These are phyloP conservation scores for Acer campestre DNA, from an alignment of 345 rosid genomes.

Conservation along the genomic window DNA sequence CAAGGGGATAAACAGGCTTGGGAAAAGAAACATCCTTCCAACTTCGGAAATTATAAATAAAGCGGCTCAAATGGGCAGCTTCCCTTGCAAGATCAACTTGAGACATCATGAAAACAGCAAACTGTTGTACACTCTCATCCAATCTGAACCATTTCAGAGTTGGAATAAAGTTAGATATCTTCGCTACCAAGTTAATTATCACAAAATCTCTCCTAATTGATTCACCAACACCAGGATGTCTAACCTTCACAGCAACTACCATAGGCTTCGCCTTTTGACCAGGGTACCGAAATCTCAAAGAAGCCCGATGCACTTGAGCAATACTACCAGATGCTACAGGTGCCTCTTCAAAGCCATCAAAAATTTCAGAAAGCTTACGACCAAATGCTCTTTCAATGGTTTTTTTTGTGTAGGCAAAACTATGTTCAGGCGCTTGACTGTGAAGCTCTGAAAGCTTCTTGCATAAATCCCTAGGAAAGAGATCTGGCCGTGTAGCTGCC, in stretches of 20 bases:
- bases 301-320: conserved; percentile 96
- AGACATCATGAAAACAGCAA: conserved; percentile 94
- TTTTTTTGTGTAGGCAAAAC: conserved; percentile 79
- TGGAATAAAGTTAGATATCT: conserved; percentile 65
- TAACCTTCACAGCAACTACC: conserved; percentile 93
- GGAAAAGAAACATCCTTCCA: conserved; percentile 99
- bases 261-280: conserved; percentile 70
- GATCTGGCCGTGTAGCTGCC: conserved; percentile 98
- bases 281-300: conserved; percentile 73
- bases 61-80: conserved; percentile 95
- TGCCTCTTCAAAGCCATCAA: conserved; percentile 80
- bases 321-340: conserved; percentile 99
- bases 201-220: conserved; percentile 86
- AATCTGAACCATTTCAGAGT: conserved; percentile 91
- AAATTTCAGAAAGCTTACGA: conserved; percentile 81
- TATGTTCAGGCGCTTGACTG: conserved; percentile 86
- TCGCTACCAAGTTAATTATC: conserved; percentile 76
- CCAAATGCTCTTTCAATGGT: conserved; percentile 90
- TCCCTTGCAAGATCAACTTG: conserved; percentile 99
- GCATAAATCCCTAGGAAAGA: conserved; percentile 87
- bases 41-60: conserved; percentile 83
- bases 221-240: conserved; percentile 97
- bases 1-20: conserved; percentile 90
- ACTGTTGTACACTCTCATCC: conserved; percentile 96
- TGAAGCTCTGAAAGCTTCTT: conserved; percentile 90